These are phyloP conservation scores for Pseudopithomyces maydicus DNA, from an alignment of 2,329 filamentous ascomycete species.

Conservation along the genomic window DNA sequence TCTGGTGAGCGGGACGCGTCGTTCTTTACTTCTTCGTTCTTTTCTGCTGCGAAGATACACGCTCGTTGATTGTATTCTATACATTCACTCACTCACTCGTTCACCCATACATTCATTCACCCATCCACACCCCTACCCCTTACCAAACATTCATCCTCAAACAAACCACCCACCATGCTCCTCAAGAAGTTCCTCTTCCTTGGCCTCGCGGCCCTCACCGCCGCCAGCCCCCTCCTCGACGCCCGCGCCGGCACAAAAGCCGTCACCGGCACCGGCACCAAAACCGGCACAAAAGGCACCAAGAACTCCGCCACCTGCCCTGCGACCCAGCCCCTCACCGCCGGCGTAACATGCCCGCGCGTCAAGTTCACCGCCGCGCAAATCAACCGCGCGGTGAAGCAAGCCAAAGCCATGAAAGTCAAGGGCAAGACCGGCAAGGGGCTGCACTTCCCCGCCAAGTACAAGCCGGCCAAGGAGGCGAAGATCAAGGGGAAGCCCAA, in stretches of 20 bases:
- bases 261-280: neutral
- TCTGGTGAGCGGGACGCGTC: neutral
- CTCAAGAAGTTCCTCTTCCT: conserved; percentile 4
- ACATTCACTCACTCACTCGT: neutral
- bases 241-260: neutral
- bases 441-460: conserved; percentile 4
- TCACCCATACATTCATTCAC: neutral
- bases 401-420: conserved; percentile 7
- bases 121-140: neutral
- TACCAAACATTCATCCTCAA: neutral
- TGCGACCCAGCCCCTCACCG: neutral
- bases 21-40: neutral
- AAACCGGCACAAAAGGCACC: conserved; percentile 1
- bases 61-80: neutral
- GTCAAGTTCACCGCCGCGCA: conserved; percentile 4
- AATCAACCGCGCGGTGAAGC: neutral
- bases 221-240: conserved; percentile 6
- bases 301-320: neutral
- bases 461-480: neutral
- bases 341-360: neutral
- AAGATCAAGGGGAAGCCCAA: neutral
- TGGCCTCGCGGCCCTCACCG: conserved; percentile 5
- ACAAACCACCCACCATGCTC: neutral
- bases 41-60: neutral
- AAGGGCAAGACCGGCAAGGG: conserved; percentile 6